phyloP scores from a whole-genome alignment of 2,329 filamentous ascomycete species.

The Colletotrichum tanaceti region DNA sequence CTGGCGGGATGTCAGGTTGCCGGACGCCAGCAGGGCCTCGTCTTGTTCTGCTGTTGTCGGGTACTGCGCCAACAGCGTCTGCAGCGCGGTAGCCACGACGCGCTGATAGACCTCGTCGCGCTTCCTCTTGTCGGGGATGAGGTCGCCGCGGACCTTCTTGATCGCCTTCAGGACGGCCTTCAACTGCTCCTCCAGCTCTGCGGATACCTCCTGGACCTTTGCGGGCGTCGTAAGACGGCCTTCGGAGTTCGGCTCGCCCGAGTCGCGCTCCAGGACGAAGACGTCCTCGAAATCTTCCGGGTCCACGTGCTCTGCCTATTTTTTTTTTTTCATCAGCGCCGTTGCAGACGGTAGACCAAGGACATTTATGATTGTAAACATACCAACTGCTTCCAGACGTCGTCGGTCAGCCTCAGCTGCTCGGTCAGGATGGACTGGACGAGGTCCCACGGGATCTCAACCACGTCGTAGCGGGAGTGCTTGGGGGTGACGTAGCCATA shows the following conservation, averaged over 20 bases:
- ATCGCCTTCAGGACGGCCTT: slow-evolving; percentile 62
- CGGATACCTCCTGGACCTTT: slow-evolving; percentile 56
- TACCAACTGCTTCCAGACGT: slow-evolving; percentile 57
- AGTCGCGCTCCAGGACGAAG: slow-evolving; percentile 73
- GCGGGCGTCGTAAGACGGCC: slow-evolving; percentile 57
- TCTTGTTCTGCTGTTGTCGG: slow-evolving; percentile 57
- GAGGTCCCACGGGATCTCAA: slow-evolving; percentile 76
- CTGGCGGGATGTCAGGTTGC: slow-evolving; percentile 50
- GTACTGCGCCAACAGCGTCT: slow-evolving; percentile 55
- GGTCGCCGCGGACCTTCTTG: slow-evolving; percentile 56
- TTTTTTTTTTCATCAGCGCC: slow-evolving; percentile 41
- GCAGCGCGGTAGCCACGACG: slow-evolving; percentile 54
- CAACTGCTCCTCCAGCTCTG: slow-evolving; percentile 65
- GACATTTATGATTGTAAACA: slow-evolving; percentile 46
- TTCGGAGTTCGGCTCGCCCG: slow-evolving; percentile 62
- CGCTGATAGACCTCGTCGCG: slow-evolving; percentile 59
- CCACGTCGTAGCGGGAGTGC: slow-evolving; percentile 83
- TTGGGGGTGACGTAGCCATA: slow-evolving; percentile 89
- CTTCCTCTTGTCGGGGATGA: slow-evolving; percentile 61
- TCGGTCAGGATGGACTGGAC: slow-evolving; percentile 61
- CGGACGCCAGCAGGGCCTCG: slow-evolving; percentile 49
- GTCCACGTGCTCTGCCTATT: slow-evolving; percentile 60
- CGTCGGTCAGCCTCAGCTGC: slow-evolving; percentile 52
- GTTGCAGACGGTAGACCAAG: neutral
- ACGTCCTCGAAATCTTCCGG: slow-evolving; percentile 78